Conservation (phyloP, 192 early-diverging fungal genomes). For the Dissophora ornata region DNA sequence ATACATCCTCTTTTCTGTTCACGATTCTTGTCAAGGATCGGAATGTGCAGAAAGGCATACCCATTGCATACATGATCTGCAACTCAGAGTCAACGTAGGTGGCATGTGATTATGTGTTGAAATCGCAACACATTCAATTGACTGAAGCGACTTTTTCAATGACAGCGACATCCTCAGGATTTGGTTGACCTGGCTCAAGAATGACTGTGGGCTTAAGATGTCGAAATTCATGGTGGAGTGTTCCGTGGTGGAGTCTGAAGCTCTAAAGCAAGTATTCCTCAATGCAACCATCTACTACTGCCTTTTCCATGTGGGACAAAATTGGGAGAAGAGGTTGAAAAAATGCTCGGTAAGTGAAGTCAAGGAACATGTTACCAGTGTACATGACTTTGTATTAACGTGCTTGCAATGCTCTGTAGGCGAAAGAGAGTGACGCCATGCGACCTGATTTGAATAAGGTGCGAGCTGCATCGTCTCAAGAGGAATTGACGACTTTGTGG, state of each 20-base stretch:
- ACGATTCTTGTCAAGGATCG: constrained; percentile 25
- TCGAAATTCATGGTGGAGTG: too few relatives aligned
- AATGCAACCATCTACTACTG: constrained; percentile 12
- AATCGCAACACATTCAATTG: too few relatives aligned
- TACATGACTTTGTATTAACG: neutral
- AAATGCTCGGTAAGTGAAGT: constrained; percentile 1
- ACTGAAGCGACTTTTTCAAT: neutral
- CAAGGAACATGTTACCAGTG: too few relatives aligned
- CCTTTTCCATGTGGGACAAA: constrained; percentile 12
- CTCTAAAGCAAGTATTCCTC: constrained; percentile 7
- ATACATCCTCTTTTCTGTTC: constrained; percentile 13
- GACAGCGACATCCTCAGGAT: neutral
- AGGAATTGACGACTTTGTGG: neutral
- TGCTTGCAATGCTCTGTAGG: neutral
- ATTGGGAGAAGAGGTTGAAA: constrained; percentile 10
- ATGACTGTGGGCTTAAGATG: too few relatives aligned
- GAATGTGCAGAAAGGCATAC: constrained; percentile 14
- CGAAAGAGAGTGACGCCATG: constrained; percentile 12
- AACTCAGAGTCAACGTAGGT: constrained; percentile 22
- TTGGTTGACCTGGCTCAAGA: constrained; percentile 20
- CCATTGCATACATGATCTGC: constrained; percentile 27
- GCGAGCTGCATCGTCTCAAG: constrained; percentile 9
- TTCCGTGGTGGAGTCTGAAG: constrained; percentile 13
- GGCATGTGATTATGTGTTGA: too few relatives aligned
- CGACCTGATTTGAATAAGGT: constrained; percentile 9